A percentile compares a stretch with the other conserved stretches of the same genome.
Conservation (phyloP, 1,284 basidiomycete species). For the Heterobasidion annosum region DNA sequence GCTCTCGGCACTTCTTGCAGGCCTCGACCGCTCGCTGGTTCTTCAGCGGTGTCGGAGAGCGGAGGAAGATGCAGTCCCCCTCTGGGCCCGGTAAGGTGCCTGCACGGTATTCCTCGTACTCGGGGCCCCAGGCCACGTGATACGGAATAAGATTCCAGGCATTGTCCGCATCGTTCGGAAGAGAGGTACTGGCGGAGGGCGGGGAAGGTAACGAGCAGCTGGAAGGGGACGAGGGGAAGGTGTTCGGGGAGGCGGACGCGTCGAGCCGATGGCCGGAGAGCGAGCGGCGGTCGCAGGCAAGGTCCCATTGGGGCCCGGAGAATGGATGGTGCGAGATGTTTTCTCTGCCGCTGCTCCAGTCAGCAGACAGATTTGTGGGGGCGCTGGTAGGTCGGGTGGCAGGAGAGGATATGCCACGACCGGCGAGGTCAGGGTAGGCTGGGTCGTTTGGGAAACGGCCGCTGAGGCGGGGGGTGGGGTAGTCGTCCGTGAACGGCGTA, state of each 20-base stretch:
- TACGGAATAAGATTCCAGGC: slow-evolving; percentile 33
- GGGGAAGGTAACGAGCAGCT: background rate
- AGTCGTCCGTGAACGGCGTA: background rate
- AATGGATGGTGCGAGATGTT: background rate
- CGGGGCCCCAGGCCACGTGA: slow-evolving; percentile 31
- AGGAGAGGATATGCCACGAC: background rate
- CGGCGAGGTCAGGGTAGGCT: background rate
- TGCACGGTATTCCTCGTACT: slow-evolving; percentile 26
- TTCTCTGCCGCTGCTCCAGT: background rate
- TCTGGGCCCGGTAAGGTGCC: slow-evolving; percentile 32
- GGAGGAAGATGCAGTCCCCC: slow-evolving; percentile 29
- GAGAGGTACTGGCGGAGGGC: background rate
- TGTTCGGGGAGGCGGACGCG: background rate
- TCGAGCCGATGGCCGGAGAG: background rate
- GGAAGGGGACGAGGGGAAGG: background rate
- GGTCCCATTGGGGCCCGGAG: background rate
- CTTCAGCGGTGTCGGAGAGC: slow-evolving; percentile 31
- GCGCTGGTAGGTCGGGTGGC: background rate
- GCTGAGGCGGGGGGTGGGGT: background rate
- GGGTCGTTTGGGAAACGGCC: background rate
- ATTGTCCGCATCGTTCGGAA: slow-evolving; percentile 18
- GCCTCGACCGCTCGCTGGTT: slow-evolving; percentile 31
- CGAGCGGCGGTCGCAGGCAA: background rate
- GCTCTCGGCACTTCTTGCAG: slow-evolving; percentile 34
- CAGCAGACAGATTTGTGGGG: background rate